Evolutionary conservation across 1,284 basidiomycete species (phyloP).

Genomic region (Apiotrichum sp.): DNA sequence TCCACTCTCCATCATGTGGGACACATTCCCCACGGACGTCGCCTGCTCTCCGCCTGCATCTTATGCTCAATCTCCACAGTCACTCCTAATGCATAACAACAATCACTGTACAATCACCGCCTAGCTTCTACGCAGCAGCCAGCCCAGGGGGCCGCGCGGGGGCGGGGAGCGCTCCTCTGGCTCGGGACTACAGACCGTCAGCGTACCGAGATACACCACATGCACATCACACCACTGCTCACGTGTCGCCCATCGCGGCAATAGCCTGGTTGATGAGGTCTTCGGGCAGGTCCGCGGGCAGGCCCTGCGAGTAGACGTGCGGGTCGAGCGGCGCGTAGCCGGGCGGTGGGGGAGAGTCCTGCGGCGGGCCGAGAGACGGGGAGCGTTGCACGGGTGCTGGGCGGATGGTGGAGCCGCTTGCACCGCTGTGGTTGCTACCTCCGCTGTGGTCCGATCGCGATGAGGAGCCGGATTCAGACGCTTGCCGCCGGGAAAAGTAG

Average conservation of each 20-base stretch:
- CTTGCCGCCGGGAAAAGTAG: constrained; percentile 32
- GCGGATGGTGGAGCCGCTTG: constrained; percentile 4
- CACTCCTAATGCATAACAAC: constrained; percentile 5
- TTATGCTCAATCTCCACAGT: background rate
- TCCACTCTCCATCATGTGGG: too few relatives aligned
- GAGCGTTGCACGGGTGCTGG: constrained; percentile 2
- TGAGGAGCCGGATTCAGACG: background rate
- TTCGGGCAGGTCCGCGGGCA: constrained; percentile 47
- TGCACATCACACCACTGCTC: constrained; percentile 1
- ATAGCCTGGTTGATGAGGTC: constrained; percentile 47
- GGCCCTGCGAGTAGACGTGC: constrained; percentile 43
- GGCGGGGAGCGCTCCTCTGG: background rate
- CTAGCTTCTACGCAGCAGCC: background rate
- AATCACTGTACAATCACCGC: background rate
- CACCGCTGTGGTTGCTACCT: too few relatives aligned
- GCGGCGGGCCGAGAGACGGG: constrained; percentile 14
- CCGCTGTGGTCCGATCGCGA: background rate
- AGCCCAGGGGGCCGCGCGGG: background rate
- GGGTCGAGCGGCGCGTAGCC: constrained; percentile 48
- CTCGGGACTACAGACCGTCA: background rate
- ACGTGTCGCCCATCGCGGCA: constrained; percentile 37
- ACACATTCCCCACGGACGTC: too few relatives aligned
- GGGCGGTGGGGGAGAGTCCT: constrained; percentile 36
- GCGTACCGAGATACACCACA: background rate
- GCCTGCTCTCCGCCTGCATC: background rate